These are phyloP conservation scores for Cyclostephanos tholiformis DNA, from an alignment of 108 stramenopile species.

Conservation along the genomic window DNA sequence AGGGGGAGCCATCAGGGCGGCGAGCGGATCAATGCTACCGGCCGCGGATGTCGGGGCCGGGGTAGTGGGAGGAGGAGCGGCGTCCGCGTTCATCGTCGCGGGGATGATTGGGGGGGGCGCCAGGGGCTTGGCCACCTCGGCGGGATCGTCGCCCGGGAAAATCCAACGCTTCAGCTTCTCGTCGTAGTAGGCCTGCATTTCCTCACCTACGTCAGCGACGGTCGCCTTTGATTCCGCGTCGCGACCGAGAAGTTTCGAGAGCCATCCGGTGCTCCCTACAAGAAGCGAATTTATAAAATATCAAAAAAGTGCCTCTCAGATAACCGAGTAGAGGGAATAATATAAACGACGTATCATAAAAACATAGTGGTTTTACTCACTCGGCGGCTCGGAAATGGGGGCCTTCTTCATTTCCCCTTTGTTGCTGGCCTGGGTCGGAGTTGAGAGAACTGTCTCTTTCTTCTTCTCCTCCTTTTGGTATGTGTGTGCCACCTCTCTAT, in stretches of 20 bases:
- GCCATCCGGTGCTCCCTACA: conserved; percentile 48
- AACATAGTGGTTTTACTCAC: conserved; percentile 20
- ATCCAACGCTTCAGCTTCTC: conserved; percentile 61
- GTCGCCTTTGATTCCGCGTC: conserved; percentile 66
- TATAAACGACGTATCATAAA: not conserved
- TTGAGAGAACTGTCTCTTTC: conserved; percentile 21
- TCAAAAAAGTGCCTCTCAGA: not conserved
- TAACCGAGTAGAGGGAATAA: not conserved
- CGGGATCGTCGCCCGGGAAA: conserved; percentile 84
- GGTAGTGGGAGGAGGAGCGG: conserved; percentile 18
- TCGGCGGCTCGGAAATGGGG: conserved; percentile 46
- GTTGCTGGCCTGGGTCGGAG: conserved; percentile 27
- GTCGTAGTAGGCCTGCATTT: conserved; percentile 84
- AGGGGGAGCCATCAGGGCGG: conserved; percentile 92
- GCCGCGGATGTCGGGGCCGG: conserved; percentile 19
- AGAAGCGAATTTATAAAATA: conserved; percentile 9
- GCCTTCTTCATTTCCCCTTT: conserved; percentile 28
- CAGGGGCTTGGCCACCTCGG: conserved; percentile 68
- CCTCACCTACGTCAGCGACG: conserved; percentile 62
- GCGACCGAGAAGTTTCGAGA: conserved; percentile 77
- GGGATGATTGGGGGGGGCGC: conserved; percentile 78
- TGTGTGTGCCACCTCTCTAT: conserved; percentile 6
- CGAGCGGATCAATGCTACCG: conserved; percentile 76
- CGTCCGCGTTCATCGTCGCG: conserved; percentile 15
- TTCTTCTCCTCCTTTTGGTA: conserved; percentile 7